Evolutionary conservation across 768 basidiomycete genomes (phyloP).

Genomic region (Jaapia argillacea): DNA sequence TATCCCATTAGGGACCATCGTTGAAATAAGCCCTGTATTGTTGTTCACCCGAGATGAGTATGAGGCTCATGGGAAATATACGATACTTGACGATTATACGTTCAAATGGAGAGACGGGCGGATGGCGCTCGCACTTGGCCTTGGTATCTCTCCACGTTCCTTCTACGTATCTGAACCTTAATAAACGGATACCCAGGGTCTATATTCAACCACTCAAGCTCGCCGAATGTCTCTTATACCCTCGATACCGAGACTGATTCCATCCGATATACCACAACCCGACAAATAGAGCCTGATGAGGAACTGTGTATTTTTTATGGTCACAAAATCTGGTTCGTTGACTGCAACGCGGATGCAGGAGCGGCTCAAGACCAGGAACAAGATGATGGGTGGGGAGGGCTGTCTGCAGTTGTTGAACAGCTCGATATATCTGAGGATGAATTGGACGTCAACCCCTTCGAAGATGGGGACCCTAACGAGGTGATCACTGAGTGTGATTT

Average conservation of each 20-base stretch:
- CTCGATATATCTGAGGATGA: conserved; percentile 8
- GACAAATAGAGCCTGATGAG: conserved; percentile 45
- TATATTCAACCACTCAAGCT: conserved; percentile 67
- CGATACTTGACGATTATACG: conserved; percentile 64
- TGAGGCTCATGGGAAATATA: conserved; percentile 46
- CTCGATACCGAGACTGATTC: conserved; percentile 43
- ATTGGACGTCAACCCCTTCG: conserved; percentile 15
- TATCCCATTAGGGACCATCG: conserved; percentile 51
- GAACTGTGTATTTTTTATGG: conserved; percentile 79
- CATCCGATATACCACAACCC: conserved; percentile 51
- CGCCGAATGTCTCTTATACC: conserved; percentile 61
- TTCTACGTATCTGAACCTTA: not conserved
- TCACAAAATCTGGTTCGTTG: conserved; percentile 55
- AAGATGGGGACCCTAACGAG: conserved; percentile 31
- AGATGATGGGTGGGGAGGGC: conserved; percentile 39
- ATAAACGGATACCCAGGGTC: conserved; percentile 42
- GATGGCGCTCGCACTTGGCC: conserved; percentile 71
- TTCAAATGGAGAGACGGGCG: conserved; percentile 67
- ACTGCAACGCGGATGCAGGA: conserved; percentile 15
- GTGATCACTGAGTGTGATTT: conserved; percentile 47
- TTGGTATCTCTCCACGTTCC: conserved; percentile 37
- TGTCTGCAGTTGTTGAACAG: conserved; percentile 17
- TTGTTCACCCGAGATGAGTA: conserved; percentile 68
- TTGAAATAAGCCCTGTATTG: conserved; percentile 85
- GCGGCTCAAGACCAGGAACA: conserved; percentile 4